Evolutionary conservation across 805 yeast genomes (phyloP).

Genomic region (Wickerhamomyces canadensis): DNA sequence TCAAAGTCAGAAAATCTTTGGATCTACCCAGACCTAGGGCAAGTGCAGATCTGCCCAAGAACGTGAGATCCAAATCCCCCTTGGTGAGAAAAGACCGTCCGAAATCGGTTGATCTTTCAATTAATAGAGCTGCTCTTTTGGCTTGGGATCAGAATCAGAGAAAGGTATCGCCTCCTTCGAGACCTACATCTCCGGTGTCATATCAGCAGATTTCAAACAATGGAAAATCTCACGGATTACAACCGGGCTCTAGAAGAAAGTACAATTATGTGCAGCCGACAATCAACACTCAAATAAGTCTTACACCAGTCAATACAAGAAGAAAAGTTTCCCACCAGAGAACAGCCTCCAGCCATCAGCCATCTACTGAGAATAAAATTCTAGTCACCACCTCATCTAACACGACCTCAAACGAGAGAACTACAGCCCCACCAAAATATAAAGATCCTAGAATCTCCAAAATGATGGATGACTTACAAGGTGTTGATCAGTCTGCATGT

Average conservation of each 20-base stretch:
- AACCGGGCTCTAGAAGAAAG: too few species aligned
- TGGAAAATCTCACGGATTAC: slow-evolving; percentile 1
- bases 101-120: slow-evolving; percentile 20
- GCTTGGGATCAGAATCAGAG: slow-evolving; percentile 20
- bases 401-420: background rate
- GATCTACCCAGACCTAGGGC: slow-evolving; percentile 13
- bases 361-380: slow-evolving; percentile 1
- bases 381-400: too few species aligned
- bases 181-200: slow-evolving; percentile 10
- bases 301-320: slow-evolving; percentile 10
- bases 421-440: slow-evolving; percentile 6
- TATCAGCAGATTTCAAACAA: too few species aligned
- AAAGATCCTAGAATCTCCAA: slow-evolving; percentile 15
- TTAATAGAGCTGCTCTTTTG: slow-evolving; percentile 21
- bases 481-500: slow-evolving; percentile 77
- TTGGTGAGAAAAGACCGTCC: slow-evolving; percentile 15
- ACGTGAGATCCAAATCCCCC: slow-evolving; percentile 1
- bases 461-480: slow-evolving; percentile 25
- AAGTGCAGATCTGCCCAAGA: background rate
- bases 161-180: slow-evolving; percentile 8
- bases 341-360: background rate
- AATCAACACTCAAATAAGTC: slow-evolving; percentile 22
- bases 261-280: slow-evolving; percentile 24
- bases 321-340: background rate
- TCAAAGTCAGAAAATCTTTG: slow-evolving; percentile 9